Base-by-base conservation (phyloP, 805 yeast species). In the Aciculoconidium aculeatum region DNA sequence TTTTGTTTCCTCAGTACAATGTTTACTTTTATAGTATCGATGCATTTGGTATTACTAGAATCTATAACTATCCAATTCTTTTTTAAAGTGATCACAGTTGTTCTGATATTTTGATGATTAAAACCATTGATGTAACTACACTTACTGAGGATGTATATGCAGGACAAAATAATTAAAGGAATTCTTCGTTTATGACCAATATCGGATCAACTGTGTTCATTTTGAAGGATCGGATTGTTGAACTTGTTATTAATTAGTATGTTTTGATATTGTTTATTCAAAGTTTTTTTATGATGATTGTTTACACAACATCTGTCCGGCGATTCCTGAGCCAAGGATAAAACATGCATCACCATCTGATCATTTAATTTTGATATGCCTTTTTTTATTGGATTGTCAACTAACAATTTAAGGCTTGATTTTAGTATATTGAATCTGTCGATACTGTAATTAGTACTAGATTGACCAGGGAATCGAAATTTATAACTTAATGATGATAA, bases 341-440 rank as follows among this genome's bases (percentile, higher is more conserved):
- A 65, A 61, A 75, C 95, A 85, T 85, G 95, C 95, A 85, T 85
- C 94, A 85, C 95, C 95, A 85, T 81, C 95, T 85, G 95, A 84
- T 51, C 45, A 34, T 24, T 20, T 11, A 17, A 6, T 20, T 14
- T 7, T 9, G 7, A n/a, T n/a, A n/a, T n/a, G n/a, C n/a, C n/a
- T n/a, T n/a, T n/a, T n/a, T n/a, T n/a, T n/a, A n/a, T 19, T 17
- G 16, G 16, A 28, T 5, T 6, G 6, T 8, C 5, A 21, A 21
- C 30, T 21, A 31, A 25, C 33, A 24, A 8, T 11, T 7, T 10
- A 11, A 17, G 27, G 8, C 7, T n/a, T 5, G 28, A 30, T 25
- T 20, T 30, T 17, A 18, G 25, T 14, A 10, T 24, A 25, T 20
- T 25, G 21, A 23, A 24, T 30, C 4, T 15, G 25, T 17, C 28